Conservation (phyloP, 257 asterid genomes). For the Salvia hispanica region DNA sequence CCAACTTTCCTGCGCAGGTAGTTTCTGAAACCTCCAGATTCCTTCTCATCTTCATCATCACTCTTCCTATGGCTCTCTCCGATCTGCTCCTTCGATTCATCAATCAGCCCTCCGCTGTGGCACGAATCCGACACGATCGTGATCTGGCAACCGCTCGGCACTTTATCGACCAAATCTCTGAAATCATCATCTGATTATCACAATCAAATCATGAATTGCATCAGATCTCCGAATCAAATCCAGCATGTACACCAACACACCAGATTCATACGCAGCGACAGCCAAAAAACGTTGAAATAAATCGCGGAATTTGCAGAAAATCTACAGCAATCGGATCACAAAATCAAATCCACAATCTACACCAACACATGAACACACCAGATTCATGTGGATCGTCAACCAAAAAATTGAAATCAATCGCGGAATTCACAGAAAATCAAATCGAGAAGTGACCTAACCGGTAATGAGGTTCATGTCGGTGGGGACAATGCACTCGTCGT, state of each 20-base stretch:
- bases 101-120: slow-evolving; percentile 94
- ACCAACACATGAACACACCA: too few relatives aligned
- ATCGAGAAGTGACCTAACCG: slow-evolving; percentile 39
- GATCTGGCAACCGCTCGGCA: slow-evolving; percentile 81
- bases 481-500: slow-evolving; percentile 94
- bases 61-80: slow-evolving; percentile 70
- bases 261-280: too few relatives aligned
- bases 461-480: slow-evolving; percentile 89
- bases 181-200: slow-evolving; percentile 82
- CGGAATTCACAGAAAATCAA: too few relatives aligned
- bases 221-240: not conserved
- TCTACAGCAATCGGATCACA: too few relatives aligned
- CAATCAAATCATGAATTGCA: not conserved
- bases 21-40: slow-evolving; percentile 61
- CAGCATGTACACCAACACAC: not conserved
- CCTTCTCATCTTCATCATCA: slow-evolving; percentile 29
- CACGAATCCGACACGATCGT: slow-evolving; percentile 96
- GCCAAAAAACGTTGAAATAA: too few relatives aligned
- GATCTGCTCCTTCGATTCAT: slow-evolving; percentile 89
- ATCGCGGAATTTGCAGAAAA: too few relatives aligned
- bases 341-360: too few relatives aligned
- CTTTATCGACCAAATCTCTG: slow-evolving; percentile 84
- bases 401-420: not conserved
- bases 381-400: not conserved
- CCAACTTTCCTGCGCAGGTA: slow-evolving; percentile 60